Evolutionary conservation across 805 yeast genomes (phyloP).

Genomic region (Ogataea pilisensis): DNA sequence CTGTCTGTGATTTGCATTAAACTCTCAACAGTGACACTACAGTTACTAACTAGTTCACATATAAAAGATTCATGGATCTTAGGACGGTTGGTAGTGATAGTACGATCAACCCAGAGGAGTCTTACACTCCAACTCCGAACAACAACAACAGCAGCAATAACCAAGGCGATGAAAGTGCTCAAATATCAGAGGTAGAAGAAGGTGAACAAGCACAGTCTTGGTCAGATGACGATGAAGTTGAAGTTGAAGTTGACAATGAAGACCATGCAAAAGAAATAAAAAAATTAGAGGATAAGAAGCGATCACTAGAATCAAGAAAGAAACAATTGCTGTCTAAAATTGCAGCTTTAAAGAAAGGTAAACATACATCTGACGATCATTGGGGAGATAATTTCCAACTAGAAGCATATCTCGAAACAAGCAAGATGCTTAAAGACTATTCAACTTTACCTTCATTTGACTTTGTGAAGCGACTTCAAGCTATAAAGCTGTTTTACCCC

Average conservation of each 20-base stretch:
- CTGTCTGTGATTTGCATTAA: no score
- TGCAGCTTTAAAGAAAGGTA: background rate
- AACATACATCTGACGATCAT: background rate
- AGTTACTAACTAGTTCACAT: no score
- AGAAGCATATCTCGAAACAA: slow-evolving; percentile 15
- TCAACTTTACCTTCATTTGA: slow-evolving; percentile 29
- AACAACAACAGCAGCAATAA: background rate
- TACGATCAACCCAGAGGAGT: background rate
- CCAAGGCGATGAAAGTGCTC: background rate
- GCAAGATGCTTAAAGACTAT: slow-evolving; percentile 14
- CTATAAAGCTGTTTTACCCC: slow-evolving; percentile 26
- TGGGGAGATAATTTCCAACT: slow-evolving; percentile 11
- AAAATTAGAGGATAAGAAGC: slow-evolving; percentile 2
- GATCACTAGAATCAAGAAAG: background rate
- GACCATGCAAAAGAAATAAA: slow-evolving; percentile 2
- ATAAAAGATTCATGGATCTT: no score
- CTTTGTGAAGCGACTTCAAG: slow-evolving; percentile 20
- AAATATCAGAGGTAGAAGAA: background rate
- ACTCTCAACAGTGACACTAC: no score
- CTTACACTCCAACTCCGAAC: background rate
- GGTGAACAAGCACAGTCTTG: background rate
- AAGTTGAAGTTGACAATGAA: slow-evolving; percentile 8
- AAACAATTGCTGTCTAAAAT: background rate
- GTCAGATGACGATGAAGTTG: slow-evolving; percentile 2
- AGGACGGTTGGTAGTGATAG: no score